A percentile compares a stretch with the other conserved stretches of the same genome.
Conservation (phyloP, 306 rosid genomes). For the Rubus parviflorus region DNA sequence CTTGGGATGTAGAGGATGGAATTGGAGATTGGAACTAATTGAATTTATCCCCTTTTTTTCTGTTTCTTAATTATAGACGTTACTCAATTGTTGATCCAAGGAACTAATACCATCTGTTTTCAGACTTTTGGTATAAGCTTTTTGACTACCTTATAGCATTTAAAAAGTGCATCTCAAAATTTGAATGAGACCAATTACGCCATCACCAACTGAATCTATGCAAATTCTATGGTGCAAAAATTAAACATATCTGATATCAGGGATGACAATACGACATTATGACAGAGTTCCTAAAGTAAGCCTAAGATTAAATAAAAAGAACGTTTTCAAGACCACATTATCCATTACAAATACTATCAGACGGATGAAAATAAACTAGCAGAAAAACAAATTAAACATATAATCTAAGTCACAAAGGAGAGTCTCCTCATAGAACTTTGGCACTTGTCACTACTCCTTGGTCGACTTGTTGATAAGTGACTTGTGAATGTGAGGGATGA, state of each 20-base stretch:
- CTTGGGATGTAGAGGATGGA: neutral
- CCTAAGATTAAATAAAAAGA: slow-evolving; percentile 4
- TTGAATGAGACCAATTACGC: too few species aligned
- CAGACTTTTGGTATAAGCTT: too few species aligned
- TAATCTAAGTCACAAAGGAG: slow-evolving; percentile 25
- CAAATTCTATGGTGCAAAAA: neutral
- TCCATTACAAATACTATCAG: slow-evolving; percentile 25
- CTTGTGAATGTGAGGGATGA: slow-evolving; percentile 75
- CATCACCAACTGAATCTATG: neutral
- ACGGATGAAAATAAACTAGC: slow-evolving; percentile 30
- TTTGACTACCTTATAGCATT: neutral
- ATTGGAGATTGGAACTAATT: neutral
- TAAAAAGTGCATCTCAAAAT: too few species aligned
- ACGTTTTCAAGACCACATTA: slow-evolving; percentile 20
- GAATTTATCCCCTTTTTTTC: neutral
- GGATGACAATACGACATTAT: slow-evolving; percentile 3
- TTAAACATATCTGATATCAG: neutral
- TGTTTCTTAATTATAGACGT: too few species aligned
- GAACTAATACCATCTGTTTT: neutral
- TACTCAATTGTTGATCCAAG: neutral
- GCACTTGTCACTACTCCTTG: slow-evolving; percentile 48
- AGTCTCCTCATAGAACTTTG: slow-evolving; percentile 19
- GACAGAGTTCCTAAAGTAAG: neutral
- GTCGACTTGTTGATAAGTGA: slow-evolving; percentile 78
- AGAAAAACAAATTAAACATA: slow-evolving; percentile 27